A percentile compares a stretch with the other conserved stretches of the same genome.
Conservation (phyloP, 2,329 filamentous ascomycete genomes). For the Ceratocystis destructans region DNA sequence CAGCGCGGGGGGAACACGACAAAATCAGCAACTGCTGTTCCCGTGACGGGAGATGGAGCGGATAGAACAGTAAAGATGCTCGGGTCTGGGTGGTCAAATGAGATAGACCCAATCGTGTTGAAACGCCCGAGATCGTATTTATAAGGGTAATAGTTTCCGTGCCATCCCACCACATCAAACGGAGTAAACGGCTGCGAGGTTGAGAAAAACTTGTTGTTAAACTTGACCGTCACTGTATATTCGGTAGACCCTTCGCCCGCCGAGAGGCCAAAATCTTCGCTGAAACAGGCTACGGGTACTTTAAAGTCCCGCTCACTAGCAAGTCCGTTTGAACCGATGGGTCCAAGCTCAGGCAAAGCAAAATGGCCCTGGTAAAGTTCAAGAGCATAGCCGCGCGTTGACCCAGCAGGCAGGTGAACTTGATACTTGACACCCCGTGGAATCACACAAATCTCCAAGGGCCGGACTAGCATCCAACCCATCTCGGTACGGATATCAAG, state of each 20-base stretch:
- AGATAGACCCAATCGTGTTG: constrained; percentile 58
- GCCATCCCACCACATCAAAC: constrained; percentile 70
- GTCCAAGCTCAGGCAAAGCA: constrained; percentile 51
- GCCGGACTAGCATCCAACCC: constrained; percentile 52
- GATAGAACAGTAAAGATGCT: constrained; percentile 63
- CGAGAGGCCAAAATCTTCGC: constrained; percentile 37
- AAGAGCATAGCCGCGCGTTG: constrained; percentile 54
- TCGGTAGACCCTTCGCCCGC: constrained; percentile 22
- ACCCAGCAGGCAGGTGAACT: constrained; percentile 44
- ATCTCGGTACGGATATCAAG: constrained; percentile 62
- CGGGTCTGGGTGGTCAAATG: constrained; percentile 65
- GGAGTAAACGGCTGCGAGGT: constrained; percentile 56
- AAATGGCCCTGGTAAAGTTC: constrained; percentile 58
- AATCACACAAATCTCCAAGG: constrained; percentile 59
- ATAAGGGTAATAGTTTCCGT: constrained; percentile 66
- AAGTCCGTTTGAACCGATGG: constrained; percentile 54
- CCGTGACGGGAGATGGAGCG: constrained; percentile 44
- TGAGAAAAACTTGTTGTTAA: constrained; percentile 52
- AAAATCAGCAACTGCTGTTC: constrained; percentile 56
- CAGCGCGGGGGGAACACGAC: constrained; percentile 60
- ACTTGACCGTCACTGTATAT: constrained; percentile 47
- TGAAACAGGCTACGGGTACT: constrained; percentile 50
- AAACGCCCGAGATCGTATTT: constrained; percentile 72
- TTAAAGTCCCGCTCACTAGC: constrained; percentile 61
- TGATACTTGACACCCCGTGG: constrained; percentile 56